phyloP scores from a whole-genome alignment of 2,329 filamentous ascomycete species.

The Parasarocladium wereldwijsianum region DNA sequence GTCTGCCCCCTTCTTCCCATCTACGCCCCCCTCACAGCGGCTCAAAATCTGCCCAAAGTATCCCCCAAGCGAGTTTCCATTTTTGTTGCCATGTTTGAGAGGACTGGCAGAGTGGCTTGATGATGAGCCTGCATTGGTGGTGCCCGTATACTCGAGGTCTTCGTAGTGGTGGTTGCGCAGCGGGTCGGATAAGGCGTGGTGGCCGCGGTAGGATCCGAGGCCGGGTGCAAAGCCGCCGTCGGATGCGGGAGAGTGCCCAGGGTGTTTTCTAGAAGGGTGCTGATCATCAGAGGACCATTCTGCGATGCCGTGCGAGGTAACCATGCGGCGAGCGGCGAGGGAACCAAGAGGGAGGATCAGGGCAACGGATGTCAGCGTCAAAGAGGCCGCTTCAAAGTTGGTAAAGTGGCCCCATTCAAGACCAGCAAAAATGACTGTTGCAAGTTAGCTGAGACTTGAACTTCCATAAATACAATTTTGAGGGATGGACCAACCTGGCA shows the following conservation, averaged over 20 bases:
- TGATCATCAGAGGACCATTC: too few relatives aligned
- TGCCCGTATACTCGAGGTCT: constrained; percentile 6
- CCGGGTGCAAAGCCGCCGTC: constrained; percentile 3
- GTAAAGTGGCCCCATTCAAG: constrained; percentile 26
- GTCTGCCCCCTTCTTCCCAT: constrained; percentile 9
- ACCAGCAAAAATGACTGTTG: constrained; percentile 33
- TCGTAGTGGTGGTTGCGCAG: constrained; percentile 8
- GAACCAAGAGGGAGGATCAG: constrained; percentile 37
- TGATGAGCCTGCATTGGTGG: constrained; percentile 5
- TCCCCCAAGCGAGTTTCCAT: too few relatives aligned
- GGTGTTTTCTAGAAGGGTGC: too few relatives aligned
- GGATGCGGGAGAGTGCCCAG: constrained; percentile 7
- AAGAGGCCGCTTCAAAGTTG: constrained; percentile 33
- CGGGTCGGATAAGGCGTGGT: constrained; percentile 5
- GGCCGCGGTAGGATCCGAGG: not conserved
- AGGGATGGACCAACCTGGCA: constrained; percentile 37
- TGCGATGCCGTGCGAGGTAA: constrained; percentile 11
- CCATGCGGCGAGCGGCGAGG: constrained; percentile 32
- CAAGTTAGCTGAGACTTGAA: not conserved
- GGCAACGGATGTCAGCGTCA: constrained; percentile 33
- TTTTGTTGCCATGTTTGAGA: too few relatives aligned
- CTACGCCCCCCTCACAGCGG: constrained; percentile 11
- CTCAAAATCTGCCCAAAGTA: too few relatives aligned
- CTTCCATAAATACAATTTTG: too few relatives aligned
- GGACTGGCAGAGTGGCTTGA: constrained; percentile 8